A percentile compares a stretch with the other conserved stretches of the same genome.
These are phyloP conservation scores for Aspergillus wentii DNA, from an alignment of 495 filamentous ascomycete genomes.

Conservation along the genomic window DNA sequence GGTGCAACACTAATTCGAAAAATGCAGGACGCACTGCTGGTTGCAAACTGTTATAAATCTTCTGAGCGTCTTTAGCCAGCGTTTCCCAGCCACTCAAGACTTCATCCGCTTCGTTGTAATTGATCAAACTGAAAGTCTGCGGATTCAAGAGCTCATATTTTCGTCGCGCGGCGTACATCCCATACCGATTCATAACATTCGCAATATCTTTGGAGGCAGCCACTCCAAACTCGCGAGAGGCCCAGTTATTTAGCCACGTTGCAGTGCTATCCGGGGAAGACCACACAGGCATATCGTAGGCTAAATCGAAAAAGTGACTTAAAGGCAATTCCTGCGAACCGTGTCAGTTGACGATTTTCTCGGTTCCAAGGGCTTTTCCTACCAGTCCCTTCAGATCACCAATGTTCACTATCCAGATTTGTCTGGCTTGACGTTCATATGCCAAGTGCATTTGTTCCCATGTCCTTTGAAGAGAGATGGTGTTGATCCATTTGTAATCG, in stretches of 20 bases:
- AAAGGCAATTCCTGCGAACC: slow-evolving; percentile 63
- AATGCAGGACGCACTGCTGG: slow-evolving; percentile 49
- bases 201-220: slow-evolving; percentile 45
- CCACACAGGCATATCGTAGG: slow-evolving; percentile 56
- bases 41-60: slow-evolving; percentile 49
- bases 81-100: slow-evolving; percentile 59
- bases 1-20: slow-evolving; percentile 68
- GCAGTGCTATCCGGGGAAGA: slow-evolving; percentile 44
- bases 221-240: slow-evolving; percentile 55
- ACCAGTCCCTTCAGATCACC: slow-evolving; percentile 50
- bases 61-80: slow-evolving; percentile 49
- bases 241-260: slow-evolving; percentile 54
- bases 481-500: slow-evolving; percentile 28
- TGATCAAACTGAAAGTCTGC: slow-evolving; percentile 57
- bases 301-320: slow-evolving; percentile 61
- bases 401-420: slow-evolving; percentile 75
- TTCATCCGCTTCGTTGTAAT: slow-evolving; percentile 67
- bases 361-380: no score
- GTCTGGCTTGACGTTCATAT: slow-evolving; percentile 54
- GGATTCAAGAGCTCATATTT: slow-evolving; percentile 68
- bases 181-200: slow-evolving; percentile 55
- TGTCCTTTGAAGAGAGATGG: slow-evolving; percentile 21
- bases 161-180: slow-evolving; percentile 56
- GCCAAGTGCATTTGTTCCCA: slow-evolving; percentile 33
- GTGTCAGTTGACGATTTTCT: no score